These are phyloP conservation scores for Bathelium albidoporum DNA, from an alignment of 495 filamentous ascomycete species.

Conservation along the genomic window DNA sequence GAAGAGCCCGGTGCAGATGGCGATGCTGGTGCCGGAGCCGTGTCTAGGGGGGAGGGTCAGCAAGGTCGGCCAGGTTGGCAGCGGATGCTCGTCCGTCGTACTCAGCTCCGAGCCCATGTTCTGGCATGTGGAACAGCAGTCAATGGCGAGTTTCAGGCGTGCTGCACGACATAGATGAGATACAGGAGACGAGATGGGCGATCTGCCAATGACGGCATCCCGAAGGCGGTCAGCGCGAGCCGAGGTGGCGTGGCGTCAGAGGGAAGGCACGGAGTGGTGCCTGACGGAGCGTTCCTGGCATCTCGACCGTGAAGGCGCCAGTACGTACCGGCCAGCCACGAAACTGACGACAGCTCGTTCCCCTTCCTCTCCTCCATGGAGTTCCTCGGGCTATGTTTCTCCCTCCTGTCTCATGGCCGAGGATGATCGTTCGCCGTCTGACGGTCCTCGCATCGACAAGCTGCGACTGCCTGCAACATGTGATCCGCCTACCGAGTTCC, in stretches of 20 bases:
- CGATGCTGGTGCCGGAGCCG: background rate
- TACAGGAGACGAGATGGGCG: background rate
- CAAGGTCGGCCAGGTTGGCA: background rate
- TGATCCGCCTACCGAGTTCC: slow-evolving; percentile 25
- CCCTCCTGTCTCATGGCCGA: background rate
- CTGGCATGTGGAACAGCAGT: background rate
- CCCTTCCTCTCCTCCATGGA: background rate
- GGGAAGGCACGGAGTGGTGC: too few relatives aligned
- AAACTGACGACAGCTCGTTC: background rate
- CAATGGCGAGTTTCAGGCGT: background rate
- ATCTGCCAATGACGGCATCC: slow-evolving; percentile 4
- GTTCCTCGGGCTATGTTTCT: background rate
- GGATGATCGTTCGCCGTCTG: background rate
- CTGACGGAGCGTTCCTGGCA: too few relatives aligned
- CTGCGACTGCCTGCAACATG: slow-evolving; percentile 27
- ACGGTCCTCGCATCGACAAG: slow-evolving; percentile 2
- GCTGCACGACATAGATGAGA: background rate
- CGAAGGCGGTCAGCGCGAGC: slow-evolving; percentile 5
- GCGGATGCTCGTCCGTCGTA: background rate
- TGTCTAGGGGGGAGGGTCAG: background rate
- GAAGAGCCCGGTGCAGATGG: slow-evolving; percentile 2
- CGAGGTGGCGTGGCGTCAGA: too few relatives aligned
- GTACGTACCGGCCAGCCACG: background rate
- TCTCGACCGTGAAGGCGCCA: too few relatives aligned
- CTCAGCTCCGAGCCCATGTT: background rate